Evolutionary conservation across 768 basidiomycete genomes (phyloP), one percentile per base, ranked within the genome.

Genomic region (Phylloporus arenicola): DNA sequence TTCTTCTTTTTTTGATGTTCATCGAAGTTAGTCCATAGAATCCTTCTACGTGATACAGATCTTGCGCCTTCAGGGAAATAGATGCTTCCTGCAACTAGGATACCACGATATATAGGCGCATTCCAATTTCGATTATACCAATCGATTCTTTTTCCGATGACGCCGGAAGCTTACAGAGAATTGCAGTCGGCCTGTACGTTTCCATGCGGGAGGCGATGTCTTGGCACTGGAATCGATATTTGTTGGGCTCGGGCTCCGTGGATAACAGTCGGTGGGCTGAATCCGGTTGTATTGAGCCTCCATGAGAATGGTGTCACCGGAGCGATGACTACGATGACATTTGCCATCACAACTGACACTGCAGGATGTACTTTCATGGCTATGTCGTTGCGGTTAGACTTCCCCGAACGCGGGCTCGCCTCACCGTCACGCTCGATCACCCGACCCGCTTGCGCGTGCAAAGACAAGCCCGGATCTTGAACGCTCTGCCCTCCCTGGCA

Each of bases 401-500:
- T 41, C 30, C 34, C 48, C 48, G 50, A 45, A 9, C 14, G 3
- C 25, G 42, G 39, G 4, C 20, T 7, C 6, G 24, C 37, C 38
- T 34, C 30, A 41, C 41, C 48, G 44, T 24, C 16, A n/a, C 27
- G n/a, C 33, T 10, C 24, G 9, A 24, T 51, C 62, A 51, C 39
- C 42, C 48, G 54, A 54, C 47, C 6, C 24, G 9, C 24, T 16
- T 29, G 34, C 50, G 12, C 2, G 11, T n/a, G 16, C 31, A 43
- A 22, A 41, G 16, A 29, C 2, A 29, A 20, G 16, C 25, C 8
- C 41, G 45, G 47, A 9, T 9, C 35, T 24, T 24, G 22, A 24
- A 24, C 22, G 5, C 5, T 24, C 39, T n/a, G 5, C 8, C 24
- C n/a, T 44, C 25, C 47, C 37, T n/a, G n/a, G 22, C 22, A n/a